These are phyloP conservation scores for Gamarada debralockiae DNA, from an alignment of 495 filamentous ascomycete species.

Conservation along the genomic window DNA sequence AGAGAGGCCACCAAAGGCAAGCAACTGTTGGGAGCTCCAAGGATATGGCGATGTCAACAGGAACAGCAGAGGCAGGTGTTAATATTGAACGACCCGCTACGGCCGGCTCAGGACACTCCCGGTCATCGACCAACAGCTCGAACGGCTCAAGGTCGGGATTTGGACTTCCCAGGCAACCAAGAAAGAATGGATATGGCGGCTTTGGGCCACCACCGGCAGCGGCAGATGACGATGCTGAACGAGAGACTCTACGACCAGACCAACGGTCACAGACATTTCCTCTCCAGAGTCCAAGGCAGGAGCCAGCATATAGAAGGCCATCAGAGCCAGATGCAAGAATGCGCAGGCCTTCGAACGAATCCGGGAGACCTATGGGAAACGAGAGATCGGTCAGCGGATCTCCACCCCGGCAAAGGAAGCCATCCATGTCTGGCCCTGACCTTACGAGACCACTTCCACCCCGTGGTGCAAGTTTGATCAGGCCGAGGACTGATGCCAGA, in stretches of 20 bases:
- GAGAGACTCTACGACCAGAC: conserved; percentile 28
- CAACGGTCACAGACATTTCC: conserved; percentile 56
- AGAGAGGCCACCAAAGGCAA: conserved; percentile 15
- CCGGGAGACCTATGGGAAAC: conserved; percentile 18
- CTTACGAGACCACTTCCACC: conserved; percentile 45
- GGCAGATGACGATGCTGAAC: conserved; percentile 28
- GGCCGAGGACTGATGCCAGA: conserved; percentile 29
- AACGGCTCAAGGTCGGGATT: conserved; percentile 30
- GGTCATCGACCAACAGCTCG: conserved; percentile 35
- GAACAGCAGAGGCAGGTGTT: conserved; percentile 1
- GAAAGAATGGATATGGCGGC: conserved; percentile 47
- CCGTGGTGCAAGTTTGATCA: conserved; percentile 37
- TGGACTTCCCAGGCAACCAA: conserved; percentile 33
- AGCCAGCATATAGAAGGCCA: conserved; percentile 38
- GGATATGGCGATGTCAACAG: conserved; percentile 10
- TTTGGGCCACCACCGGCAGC: conserved; percentile 35
- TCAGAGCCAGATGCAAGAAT: conserved; percentile 38
- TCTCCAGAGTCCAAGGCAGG: conserved; percentile 30
- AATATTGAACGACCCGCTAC: conserved; percentile 17
- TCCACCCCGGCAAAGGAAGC: conserved; percentile 25
- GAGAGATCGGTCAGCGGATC: conserved; percentile 20
- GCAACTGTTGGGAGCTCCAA: conserved; percentile 10
- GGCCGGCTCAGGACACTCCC: conserved; percentile 18
- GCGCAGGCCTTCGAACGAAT: conserved; percentile 27
- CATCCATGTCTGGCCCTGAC: conserved; percentile 42